phyloP scores from a whole-genome alignment of 352 stramenopile genomes.

The Phytophthora vignae region DNA sequence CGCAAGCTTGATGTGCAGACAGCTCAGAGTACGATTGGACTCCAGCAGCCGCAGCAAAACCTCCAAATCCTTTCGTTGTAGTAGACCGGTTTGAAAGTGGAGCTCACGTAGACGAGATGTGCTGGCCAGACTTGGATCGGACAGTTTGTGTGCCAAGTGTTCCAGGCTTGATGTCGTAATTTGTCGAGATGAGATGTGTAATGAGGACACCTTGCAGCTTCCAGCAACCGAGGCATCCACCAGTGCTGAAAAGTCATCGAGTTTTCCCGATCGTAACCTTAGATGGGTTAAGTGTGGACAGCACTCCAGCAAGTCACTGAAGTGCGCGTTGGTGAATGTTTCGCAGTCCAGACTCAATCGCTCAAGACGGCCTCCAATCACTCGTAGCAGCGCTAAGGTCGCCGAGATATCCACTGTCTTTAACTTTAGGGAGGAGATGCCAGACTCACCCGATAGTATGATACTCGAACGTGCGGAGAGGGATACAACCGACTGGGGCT shows the following conservation, averaged over 20 bases:
- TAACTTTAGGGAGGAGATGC: constrained; percentile 22
- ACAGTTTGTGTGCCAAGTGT: constrained; percentile 17
- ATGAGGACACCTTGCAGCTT: constrained; percentile 14
- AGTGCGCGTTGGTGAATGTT: constrained; percentile 19
- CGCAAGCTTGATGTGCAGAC: constrained; percentile 29
- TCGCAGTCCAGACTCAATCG: constrained; percentile 27
- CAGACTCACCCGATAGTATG: neutral
- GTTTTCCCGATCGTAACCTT: constrained; percentile 11
- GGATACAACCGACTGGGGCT: constrained; percentile 16
- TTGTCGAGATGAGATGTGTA: constrained; percentile 24
- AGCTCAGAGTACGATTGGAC: constrained; percentile 28
- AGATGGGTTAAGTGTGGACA: constrained; percentile 29
- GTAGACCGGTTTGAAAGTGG: constrained; percentile 19
- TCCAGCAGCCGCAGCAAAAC: constrained; percentile 19
- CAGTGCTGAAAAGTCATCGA: constrained; percentile 30
- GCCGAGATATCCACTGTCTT: constrained; percentile 22
- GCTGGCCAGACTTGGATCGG: constrained; percentile 1
- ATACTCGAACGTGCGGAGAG: constrained; percentile 1
- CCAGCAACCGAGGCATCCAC: constrained; percentile 18
- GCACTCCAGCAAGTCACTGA: constrained; percentile 17
- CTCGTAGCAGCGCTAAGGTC: constrained; percentile 19
- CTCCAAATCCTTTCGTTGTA: constrained; percentile 18
- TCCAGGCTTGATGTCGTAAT: constrained; percentile 21
- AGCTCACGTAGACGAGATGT: constrained; percentile 19
- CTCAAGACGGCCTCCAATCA: constrained; percentile 20